Conservation (phyloP, 2,329 filamentous ascomycete genomes). For the Pseudocercospora ulei region DNA sequence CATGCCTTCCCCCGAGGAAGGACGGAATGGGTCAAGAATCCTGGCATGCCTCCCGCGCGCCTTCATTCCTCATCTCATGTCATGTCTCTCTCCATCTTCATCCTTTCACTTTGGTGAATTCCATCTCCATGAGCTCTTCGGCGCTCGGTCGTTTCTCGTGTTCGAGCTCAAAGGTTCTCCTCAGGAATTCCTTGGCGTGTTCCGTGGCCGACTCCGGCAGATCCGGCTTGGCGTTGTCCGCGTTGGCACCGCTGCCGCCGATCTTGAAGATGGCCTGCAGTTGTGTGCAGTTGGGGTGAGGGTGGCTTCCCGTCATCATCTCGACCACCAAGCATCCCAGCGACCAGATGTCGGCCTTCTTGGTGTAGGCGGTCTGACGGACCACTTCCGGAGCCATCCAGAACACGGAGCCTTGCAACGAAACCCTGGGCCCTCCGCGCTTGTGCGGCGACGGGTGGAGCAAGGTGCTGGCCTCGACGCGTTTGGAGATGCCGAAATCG, state of each 20-base stretch:
- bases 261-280: slow-evolving; percentile 99
- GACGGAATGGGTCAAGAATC: no score
- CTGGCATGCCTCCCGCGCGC: background rate
- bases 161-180: slow-evolving; percentile 88
- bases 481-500: slow-evolving; percentile 97
- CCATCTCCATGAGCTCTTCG: slow-evolving; percentile 75
- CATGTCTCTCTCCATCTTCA: slow-evolving; percentile 9
- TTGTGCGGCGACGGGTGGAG: slow-evolving; percentile 43
- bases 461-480: slow-evolving; percentile 83
- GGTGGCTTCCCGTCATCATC: slow-evolving; percentile 96
- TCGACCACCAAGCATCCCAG: slow-evolving; percentile 93
- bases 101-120: slow-evolving; percentile 46
- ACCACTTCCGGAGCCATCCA: slow-evolving; percentile 99
- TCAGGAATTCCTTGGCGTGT: slow-evolving; percentile 74
- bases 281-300: slow-evolving; percentile 94
- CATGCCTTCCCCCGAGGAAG: no score
- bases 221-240: slow-evolving; percentile 61
- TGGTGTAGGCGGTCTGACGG: slow-evolving; percentile 92
- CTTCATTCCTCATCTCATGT: background rate
- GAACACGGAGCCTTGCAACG: slow-evolving; percentile 92
- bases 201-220: slow-evolving; percentile 77
- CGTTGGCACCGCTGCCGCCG: slow-evolving; percentile 53
- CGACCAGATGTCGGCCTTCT: slow-evolving; percentile 98
- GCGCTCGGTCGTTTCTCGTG: slow-evolving; percentile 85
- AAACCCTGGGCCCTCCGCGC: slow-evolving; percentile 55